Percentiles rank a stretch among this genome's conserved stretches.
Conservation (phyloP, 2,329 filamentous ascomycete genomes). For the Fusarium pseudocircinatum region DNA sequence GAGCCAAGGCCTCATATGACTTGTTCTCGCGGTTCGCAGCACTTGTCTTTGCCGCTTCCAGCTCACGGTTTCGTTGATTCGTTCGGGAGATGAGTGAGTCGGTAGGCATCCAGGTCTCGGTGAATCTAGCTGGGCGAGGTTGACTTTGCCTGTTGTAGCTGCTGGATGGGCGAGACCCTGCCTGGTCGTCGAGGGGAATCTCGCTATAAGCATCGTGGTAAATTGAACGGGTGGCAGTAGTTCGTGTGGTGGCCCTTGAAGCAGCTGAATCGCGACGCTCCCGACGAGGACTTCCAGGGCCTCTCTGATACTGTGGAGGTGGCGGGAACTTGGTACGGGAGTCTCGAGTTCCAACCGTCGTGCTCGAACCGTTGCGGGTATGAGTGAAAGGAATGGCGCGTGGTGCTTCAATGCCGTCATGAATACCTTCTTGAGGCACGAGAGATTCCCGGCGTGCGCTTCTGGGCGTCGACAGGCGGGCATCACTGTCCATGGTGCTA, state of each 20-base stretch:
- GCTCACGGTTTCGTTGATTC: conserved; percentile 59
- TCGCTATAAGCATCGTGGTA: conserved; percentile 60
- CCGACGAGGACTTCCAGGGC: conserved; percentile 54
- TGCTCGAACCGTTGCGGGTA: conserved; percentile 73
- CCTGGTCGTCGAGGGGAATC: conserved; percentile 56
- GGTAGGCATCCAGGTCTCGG: conserved; percentile 64
- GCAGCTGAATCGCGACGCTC: conserved; percentile 56
- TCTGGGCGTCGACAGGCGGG: conserved; percentile 63
- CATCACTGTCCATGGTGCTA: conserved; percentile 61
- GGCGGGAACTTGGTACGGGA: conserved; percentile 65
- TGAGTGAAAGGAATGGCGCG: conserved; percentile 81
- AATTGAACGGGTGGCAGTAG: conserved; percentile 52
- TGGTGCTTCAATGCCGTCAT: conserved; percentile 58
- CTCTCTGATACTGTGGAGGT: conserved; percentile 62
- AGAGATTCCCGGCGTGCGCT: conserved; percentile 56
- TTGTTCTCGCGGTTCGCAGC: conserved; percentile 47
- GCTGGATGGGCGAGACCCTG: conserved; percentile 40
- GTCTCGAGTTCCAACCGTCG: conserved; percentile 63
- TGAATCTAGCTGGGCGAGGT: conserved; percentile 58
- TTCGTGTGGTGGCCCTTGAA: conserved; percentile 58
- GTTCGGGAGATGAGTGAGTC: conserved; percentile 65
- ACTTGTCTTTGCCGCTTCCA: conserved; percentile 50
- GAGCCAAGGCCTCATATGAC: conserved; percentile 58
- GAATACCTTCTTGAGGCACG: conserved; percentile 56
- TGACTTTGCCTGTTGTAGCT: conserved; percentile 41